phyloP scores from a whole-genome alignment of 2,329 filamentous ascomycete genomes.

The Plenodomus tracheiphilus region DNA sequence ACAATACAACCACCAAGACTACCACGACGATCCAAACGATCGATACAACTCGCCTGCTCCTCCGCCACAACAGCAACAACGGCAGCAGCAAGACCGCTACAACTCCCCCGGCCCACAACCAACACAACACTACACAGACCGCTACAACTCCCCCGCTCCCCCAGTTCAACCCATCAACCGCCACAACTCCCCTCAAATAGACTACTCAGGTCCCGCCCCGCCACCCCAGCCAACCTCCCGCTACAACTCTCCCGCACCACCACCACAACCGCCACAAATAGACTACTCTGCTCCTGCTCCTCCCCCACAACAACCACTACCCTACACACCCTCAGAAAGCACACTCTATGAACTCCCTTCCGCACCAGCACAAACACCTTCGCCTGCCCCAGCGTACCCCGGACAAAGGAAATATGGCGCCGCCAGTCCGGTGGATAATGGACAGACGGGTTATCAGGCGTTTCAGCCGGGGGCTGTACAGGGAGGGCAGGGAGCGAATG shows the following conservation, averaged over 20 bases:
- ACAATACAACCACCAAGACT: slow-evolving; percentile 7
- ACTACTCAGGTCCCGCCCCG: neutral
- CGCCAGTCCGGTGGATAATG: neutral
- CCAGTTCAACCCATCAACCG: neutral
- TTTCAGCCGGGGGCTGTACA: neutral
- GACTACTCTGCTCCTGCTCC: neutral
- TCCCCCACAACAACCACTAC: neutral
- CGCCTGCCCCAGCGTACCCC: neutral
- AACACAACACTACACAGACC: neutral
- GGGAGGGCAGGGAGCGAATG: neutral
- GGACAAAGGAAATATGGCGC: neutral
- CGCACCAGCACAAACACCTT: neutral
- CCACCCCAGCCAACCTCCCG: neutral
- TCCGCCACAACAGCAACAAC: neutral
- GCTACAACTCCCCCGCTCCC: neutral
- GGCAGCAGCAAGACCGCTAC: neutral
- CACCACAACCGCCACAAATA: neutral
- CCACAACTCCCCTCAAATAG: neutral
- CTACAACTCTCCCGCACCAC: neutral
- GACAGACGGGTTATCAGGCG: neutral
- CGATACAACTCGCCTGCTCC: slow-evolving; percentile 4
- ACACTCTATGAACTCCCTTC: neutral
- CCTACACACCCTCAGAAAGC: neutral
- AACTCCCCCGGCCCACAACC: neutral
- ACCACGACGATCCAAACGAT: slow-evolving; percentile 4